Evolutionary conservation across 2,329 filamentous ascomycete species (phyloP).

Genomic region (Penicillium sp.): DNA sequence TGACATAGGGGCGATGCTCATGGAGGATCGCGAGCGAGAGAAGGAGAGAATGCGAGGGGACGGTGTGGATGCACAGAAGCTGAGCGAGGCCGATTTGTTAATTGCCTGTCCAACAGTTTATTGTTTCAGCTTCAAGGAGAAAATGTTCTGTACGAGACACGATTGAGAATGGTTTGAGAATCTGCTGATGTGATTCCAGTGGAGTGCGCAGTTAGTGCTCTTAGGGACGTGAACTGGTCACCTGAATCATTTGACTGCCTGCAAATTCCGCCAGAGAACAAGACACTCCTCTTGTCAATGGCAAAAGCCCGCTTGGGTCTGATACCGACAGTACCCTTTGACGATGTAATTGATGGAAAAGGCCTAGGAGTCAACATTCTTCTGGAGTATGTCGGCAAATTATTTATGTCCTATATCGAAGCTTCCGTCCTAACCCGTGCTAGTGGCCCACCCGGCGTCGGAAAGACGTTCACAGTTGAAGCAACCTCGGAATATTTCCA

Average conservation of each 20-base stretch:
- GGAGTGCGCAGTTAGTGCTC: not conserved
- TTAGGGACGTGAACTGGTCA: not conserved
- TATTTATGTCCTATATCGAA: not conserved
- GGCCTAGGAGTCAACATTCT: not conserved
- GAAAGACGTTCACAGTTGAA: constrained; percentile 33
- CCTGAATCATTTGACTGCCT: not conserved
- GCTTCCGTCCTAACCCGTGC: not conserved
- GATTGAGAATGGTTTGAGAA: not conserved
- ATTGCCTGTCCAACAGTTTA: not conserved
- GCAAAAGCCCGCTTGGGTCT: not conserved
- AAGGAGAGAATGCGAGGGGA: not conserved
- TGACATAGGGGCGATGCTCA: not conserved
- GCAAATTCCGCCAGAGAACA: not conserved
- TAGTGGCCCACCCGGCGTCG: constrained; percentile 5
- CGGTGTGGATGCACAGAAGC: not conserved
- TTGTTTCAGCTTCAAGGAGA: not conserved
- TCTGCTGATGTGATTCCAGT: not conserved
- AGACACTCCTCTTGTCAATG: not conserved
- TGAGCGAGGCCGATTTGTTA: not conserved
- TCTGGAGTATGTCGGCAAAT: not conserved
- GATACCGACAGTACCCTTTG: not conserved
- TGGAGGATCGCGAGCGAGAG: not conserved
- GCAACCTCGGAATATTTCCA: constrained; percentile 7
- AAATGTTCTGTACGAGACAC: not conserved
- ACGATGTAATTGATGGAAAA: not conserved